Evolutionary conservation across 2,329 filamentous ascomycete genomes (phyloP).

Genomic region (Aspergillus hortae): DNA sequence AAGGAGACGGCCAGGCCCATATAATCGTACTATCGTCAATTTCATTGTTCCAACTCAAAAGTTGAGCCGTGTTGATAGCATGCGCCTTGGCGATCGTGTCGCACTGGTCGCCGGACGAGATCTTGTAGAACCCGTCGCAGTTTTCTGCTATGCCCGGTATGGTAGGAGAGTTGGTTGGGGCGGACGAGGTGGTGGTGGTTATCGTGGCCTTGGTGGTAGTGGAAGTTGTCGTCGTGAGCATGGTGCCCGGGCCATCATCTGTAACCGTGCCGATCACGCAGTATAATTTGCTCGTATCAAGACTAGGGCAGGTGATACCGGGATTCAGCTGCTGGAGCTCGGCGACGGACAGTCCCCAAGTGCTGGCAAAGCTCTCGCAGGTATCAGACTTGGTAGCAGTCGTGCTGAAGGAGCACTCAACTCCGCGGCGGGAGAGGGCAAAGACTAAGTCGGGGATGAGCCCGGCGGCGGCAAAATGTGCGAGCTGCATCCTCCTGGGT

Average conservation of each 20-base stretch:
- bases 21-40: slow-evolving; percentile 2
- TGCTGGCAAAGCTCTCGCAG: slow-evolving; percentile 7
- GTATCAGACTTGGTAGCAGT: slow-evolving; percentile 3
- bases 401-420: slow-evolving; percentile 1
- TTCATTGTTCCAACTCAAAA: slow-evolving; percentile 3
- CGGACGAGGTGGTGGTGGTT: not conserved
- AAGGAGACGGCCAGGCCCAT: not conserved
- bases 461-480: slow-evolving; percentile 1
- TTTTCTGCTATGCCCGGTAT: slow-evolving; percentile 4
- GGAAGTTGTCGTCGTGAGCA: not conserved
- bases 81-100: slow-evolving; percentile 1
- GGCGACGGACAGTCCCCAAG: slow-evolving; percentile 6
- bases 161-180: not conserved
- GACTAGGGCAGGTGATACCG: slow-evolving; percentile 4
- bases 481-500: slow-evolving; percentile 3
- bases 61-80: slow-evolving; percentile 2
- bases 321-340: slow-evolving; percentile 7
- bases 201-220: not conserved
- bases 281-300: slow-evolving; percentile 5
- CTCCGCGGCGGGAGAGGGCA: slow-evolving; percentile 5
- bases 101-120: slow-evolving; percentile 4
- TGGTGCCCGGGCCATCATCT: not conserved
- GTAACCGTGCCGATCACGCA: slow-evolving; percentile 10
- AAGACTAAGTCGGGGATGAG: not conserved
- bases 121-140: slow-evolving; percentile 7